Evolutionary conservation across 1,139 yeast species (phyloP).

Genomic region (Blastobotrys illinoisensis): DNA sequence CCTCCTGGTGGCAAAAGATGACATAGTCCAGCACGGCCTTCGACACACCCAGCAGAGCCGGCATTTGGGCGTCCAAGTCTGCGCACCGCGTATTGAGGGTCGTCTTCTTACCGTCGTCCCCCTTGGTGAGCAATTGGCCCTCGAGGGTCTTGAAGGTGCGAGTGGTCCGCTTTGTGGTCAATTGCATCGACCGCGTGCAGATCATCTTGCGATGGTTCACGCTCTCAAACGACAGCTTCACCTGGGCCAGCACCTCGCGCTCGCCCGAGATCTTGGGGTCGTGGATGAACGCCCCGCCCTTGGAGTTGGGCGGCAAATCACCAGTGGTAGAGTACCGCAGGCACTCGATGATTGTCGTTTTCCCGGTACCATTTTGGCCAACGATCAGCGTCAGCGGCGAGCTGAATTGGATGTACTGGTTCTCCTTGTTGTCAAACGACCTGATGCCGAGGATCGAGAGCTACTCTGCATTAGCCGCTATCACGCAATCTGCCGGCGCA

Average conservation of each 20-base stretch:
- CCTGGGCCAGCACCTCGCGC: slow-evolving; percentile 79
- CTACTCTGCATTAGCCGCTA: slow-evolving; percentile 28
- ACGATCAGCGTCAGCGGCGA: slow-evolving; percentile 89
- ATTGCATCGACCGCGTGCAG: slow-evolving; percentile 77
- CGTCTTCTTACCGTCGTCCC: slow-evolving; percentile 53
- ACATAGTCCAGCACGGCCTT: slow-evolving; percentile 86
- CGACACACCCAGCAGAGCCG: slow-evolving; percentile 80
- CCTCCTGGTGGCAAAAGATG: slow-evolving; percentile 96
- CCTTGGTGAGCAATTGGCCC: slow-evolving; percentile 54
- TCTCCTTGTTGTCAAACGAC: slow-evolving; percentile 75
- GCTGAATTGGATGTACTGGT: slow-evolving; percentile 86
- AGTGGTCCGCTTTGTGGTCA: slow-evolving; percentile 54
- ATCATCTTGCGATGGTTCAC: slow-evolving; percentile 76
- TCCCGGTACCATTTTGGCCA: slow-evolving; percentile 98
- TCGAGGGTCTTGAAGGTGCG: slow-evolving; percentile 85
- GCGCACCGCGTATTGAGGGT: slow-evolving; percentile 79
- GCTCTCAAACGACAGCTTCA: slow-evolving; percentile 77
- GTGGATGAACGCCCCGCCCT: slow-evolving; percentile 93
- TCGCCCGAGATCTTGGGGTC: slow-evolving; percentile 77
- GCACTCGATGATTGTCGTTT: slow-evolving; percentile 94
- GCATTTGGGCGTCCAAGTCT: slow-evolving; percentile 79
- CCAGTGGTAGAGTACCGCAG: slow-evolving; percentile 93
- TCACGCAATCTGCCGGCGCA: not conserved
- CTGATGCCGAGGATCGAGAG: slow-evolving; percentile 87
- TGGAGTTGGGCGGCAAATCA: slow-evolving; percentile 89